A percentile compares a stretch with the other conserved stretches of the same genome.
Conservation (phyloP, 164 flowering plant genomes). For the Houttuynia cordata region DNA sequence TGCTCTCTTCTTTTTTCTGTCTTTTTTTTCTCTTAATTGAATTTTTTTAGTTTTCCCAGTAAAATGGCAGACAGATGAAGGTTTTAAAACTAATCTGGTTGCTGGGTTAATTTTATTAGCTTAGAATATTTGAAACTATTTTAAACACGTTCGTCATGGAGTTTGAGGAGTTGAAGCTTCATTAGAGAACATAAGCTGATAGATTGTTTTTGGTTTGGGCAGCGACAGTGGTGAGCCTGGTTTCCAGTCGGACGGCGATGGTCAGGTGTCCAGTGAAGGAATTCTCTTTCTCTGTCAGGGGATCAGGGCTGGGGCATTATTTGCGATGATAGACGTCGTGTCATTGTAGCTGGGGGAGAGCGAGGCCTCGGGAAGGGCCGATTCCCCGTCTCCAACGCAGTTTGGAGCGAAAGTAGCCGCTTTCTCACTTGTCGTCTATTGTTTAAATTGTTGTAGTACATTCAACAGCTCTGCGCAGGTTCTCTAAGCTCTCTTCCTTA, state of each 20-base stretch:
- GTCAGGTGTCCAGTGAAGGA: too few relatives aligned
- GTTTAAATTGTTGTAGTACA: not conserved
- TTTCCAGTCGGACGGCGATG: too few relatives aligned
- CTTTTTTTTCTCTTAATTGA: not conserved
- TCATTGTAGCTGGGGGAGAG: not conserved
- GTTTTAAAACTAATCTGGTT: too few relatives aligned
- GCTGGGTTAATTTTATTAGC: too few relatives aligned
- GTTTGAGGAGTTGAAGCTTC: too few relatives aligned
- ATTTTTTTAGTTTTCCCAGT: too few relatives aligned
- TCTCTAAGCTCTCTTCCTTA: not conserved
- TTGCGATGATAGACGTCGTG: not conserved
- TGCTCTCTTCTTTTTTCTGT: not conserved
- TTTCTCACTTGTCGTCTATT: not conserved
- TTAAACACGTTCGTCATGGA: too few relatives aligned
- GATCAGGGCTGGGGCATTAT: not conserved
- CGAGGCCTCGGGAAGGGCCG: slow-evolving; percentile 14
- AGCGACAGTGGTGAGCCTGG: too few relatives aligned
- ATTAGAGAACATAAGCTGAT: too few relatives aligned
- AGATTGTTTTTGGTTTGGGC: too few relatives aligned
- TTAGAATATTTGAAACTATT: too few relatives aligned
- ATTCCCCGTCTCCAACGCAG: slow-evolving; percentile 7
- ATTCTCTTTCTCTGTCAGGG: not conserved
- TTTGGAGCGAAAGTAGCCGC: not conserved
- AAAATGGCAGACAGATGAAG: too few relatives aligned
- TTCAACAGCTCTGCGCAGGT: not conserved